phyloP scores from a whole-genome alignment of 345 rosid species.

The Syzygium grande region DNA sequence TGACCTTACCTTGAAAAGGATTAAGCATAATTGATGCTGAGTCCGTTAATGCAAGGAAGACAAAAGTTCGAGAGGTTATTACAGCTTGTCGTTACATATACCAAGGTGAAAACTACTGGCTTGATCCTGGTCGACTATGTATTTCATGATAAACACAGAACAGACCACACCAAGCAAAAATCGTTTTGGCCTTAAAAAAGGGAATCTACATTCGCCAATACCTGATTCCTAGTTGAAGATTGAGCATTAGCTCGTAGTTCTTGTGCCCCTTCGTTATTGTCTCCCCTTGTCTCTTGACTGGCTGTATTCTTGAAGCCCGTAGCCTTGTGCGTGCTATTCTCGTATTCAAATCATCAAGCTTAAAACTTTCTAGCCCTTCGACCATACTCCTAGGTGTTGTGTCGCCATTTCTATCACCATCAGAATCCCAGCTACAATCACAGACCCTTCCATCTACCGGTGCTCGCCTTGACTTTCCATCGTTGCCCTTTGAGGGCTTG shows the following conservation, averaged over 20 bases:
- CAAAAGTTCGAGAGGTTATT: not conserved
- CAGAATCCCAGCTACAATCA: conserved; percentile 29
- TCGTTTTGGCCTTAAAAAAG: not conserved
- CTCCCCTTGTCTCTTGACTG: conserved; percentile 54
- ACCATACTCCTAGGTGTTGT: conserved; percentile 17
- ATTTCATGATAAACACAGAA: not conserved
- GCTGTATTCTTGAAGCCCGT: conserved; percentile 9
- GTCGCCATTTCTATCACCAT: conserved; percentile 18
- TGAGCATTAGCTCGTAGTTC: conserved; percentile 63
- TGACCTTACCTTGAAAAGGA: not conserved
- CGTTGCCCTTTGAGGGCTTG: not conserved
- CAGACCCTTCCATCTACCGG: conserved; percentile 12
- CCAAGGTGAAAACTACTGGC: not conserved
- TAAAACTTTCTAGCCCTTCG: conserved; percentile 30
- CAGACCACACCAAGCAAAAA: not conserved
- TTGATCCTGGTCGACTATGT: not conserved
- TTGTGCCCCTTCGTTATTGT: conserved; percentile 51
- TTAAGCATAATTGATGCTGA: not conserved
- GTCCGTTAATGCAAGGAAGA: not conserved
- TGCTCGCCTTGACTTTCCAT: conserved; percentile 1
- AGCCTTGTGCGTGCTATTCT: conserved; percentile 3
- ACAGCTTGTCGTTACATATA: not conserved
- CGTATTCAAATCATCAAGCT: conserved; percentile 28
- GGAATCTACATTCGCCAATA: conserved; percentile 1
- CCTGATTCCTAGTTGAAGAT: conserved; percentile 74